Conservation (phyloP, 495 filamentous ascomycete species). For the Haplographium delicatum region DNA sequence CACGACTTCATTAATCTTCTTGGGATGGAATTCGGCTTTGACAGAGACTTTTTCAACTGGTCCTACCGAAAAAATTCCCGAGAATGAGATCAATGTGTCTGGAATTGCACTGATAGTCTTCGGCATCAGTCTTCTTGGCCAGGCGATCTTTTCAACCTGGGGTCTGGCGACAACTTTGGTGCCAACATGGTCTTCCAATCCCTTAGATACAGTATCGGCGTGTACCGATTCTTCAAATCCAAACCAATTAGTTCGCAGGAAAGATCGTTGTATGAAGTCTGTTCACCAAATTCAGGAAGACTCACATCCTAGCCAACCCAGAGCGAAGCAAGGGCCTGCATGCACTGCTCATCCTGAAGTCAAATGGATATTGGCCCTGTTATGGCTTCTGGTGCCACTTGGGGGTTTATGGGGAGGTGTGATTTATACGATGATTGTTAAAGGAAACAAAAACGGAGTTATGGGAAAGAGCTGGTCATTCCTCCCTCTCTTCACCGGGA, state of each 20-base stretch:
- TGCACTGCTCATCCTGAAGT: conserved; percentile 26
- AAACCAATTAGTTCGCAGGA: conserved; percentile 20
- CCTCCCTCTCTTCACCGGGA: conserved; percentile 26
- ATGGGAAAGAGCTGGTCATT: conserved; percentile 28
- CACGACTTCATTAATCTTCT: conserved; percentile 33
- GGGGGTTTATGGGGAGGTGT: conserved; percentile 27
- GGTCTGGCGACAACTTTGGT: conserved; percentile 26
- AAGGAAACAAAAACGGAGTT: conserved; percentile 24
- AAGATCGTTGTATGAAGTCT: conserved; percentile 30
- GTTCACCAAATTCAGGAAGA: conserved; percentile 26
- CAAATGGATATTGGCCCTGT: conserved; percentile 23
- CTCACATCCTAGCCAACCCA: conserved; percentile 26
- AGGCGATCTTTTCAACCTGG: conserved; percentile 34
- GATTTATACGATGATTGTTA: conserved; percentile 23
- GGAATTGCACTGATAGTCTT: conserved; percentile 32
- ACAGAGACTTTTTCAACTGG: background rate
- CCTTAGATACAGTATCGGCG: conserved; percentile 26
- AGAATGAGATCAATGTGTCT: conserved; percentile 26
- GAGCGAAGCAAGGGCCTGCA: conserved; percentile 27
- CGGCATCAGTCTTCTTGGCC: conserved; percentile 29
- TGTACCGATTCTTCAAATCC: conserved; percentile 24
- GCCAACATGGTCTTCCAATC: conserved; percentile 35
- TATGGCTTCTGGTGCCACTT: conserved; percentile 26
- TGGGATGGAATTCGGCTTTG: conserved; percentile 28
- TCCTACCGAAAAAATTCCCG: conserved; percentile 6